These are phyloP conservation scores for Acorus calamus DNA, from an alignment of 106 monocot genomes.

Conservation along the genomic window DNA sequence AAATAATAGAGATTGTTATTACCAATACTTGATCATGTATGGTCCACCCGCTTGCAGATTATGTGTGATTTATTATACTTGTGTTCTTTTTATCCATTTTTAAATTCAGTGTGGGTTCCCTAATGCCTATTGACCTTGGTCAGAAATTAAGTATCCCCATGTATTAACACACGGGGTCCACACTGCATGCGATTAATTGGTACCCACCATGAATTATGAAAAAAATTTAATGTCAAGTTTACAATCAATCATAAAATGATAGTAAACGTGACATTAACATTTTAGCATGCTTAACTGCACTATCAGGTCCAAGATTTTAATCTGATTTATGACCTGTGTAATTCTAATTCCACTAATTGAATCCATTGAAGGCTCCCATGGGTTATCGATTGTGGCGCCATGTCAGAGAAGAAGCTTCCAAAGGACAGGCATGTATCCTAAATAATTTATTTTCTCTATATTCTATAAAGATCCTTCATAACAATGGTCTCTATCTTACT, in stretches of 20 bases:
- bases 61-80: too few species aligned
- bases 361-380: slow-evolving; percentile 32
- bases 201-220: too few species aligned
- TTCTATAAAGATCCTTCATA: not conserved
- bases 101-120: too few species aligned
- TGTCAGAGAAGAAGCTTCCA: slow-evolving; percentile 39
- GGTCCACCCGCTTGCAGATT: too few species aligned
- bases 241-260: not conserved
- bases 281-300: not conserved
- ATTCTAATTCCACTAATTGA: not conserved
- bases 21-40: too few species aligned
- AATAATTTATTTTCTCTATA: slow-evolving; percentile 1
- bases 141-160: too few species aligned
- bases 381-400: slow-evolving; percentile 37
- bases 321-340: not conserved
- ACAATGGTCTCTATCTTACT: slow-evolving; percentile 1
- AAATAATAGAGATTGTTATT: too few species aligned
- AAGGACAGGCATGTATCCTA: slow-evolving; percentile 37
- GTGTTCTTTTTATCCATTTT: too few species aligned
- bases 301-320: not conserved
- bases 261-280: not conserved
- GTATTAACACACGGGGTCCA: too few species aligned
- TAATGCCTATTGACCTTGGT: too few species aligned
- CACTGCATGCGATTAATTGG: too few species aligned
- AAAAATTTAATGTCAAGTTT: too few species aligned